Conservation (phyloP, 306 rosid genomes). For the Begonia peltatifolia region DNA sequence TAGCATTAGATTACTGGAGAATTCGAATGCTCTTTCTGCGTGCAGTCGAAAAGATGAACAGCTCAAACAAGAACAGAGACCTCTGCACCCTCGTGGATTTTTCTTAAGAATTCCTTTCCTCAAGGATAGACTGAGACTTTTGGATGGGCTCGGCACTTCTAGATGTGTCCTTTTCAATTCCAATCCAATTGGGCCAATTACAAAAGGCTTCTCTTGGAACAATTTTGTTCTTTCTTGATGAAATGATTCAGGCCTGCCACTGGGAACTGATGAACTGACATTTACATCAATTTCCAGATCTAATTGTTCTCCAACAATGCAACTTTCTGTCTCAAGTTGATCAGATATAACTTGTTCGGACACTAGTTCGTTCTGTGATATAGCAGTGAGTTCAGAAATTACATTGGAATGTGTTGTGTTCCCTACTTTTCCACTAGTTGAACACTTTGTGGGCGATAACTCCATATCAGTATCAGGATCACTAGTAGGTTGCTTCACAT, state of each 20-base stretch:
- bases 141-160: slow-evolving; percentile 11
- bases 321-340: slow-evolving; percentile 18
- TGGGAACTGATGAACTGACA: slow-evolving; percentile 6
- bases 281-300: slow-evolving; percentile 14
- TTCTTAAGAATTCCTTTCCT: slow-evolving; percentile 47
- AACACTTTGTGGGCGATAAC: background rate
- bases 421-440: slow-evolving; percentile 14
- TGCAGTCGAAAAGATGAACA: slow-evolving; percentile 69
- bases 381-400: slow-evolving; percentile 5
- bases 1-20: slow-evolving; percentile 62
- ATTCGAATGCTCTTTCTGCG: slow-evolving; percentile 86
- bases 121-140: slow-evolving; percentile 2
- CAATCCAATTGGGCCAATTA: slow-evolving; percentile 13
- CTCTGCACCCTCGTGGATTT: slow-evolving; percentile 87
- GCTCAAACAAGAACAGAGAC: slow-evolving; percentile 72
- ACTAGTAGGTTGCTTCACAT: slow-evolving; percentile 3
- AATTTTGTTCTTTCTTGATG: slow-evolving; percentile 14
- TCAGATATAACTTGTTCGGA: slow-evolving; percentile 19
- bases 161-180: slow-evolving; percentile 14
- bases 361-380: slow-evolving; percentile 11
- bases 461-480: slow-evolving; percentile 6
- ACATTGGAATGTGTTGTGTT: slow-evolving; percentile 9
- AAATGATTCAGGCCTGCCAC: slow-evolving; percentile 8
- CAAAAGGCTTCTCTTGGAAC: slow-evolving; percentile 5
- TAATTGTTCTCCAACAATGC: slow-evolving; percentile 4